These are phyloP conservation scores for Arxiozyma bovina DNA, from an alignment of 1,139 yeast species.

Conservation along the genomic window DNA sequence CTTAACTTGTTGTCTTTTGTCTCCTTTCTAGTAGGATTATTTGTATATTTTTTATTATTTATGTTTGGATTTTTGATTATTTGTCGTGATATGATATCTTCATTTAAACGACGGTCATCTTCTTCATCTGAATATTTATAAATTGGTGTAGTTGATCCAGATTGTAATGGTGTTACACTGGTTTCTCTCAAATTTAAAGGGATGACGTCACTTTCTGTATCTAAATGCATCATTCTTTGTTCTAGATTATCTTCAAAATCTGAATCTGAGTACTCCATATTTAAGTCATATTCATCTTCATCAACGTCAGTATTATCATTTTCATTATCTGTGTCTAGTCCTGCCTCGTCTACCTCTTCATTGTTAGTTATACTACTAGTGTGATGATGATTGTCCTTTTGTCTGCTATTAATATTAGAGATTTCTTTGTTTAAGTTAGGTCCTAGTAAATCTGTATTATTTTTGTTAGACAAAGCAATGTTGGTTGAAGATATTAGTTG, in stretches of 20 bases:
- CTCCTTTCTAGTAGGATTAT: slow-evolving; percentile 1
- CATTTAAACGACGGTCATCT: background rate
- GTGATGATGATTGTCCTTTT: background rate
- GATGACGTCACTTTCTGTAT: slow-evolving; percentile 1
- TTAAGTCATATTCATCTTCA: slow-evolving; percentile 6
- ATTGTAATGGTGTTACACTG: background rate
- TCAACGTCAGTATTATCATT: background rate
- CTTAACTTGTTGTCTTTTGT: background rate
- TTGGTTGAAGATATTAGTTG: background rate
- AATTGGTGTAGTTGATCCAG: background rate
- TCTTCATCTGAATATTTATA: slow-evolving; percentile 1
- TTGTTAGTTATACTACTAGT: background rate
- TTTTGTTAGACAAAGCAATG: background rate
- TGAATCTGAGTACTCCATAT: slow-evolving; percentile 30
- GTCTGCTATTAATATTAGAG: background rate
- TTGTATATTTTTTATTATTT: background rate
- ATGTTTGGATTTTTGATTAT: background rate
- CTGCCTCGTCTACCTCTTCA: background rate
- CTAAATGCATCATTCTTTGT: slow-evolving; percentile 22
- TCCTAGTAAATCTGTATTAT: background rate
- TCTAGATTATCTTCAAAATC: slow-evolving; percentile 31
- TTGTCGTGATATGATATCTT: background rate
- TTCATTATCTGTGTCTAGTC: background rate
- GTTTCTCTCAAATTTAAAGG: background rate
- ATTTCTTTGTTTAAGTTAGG: background rate